These are phyloP conservation scores for Phytophthora fragariaefolia DNA, from an alignment of 352 stramenopile species.

Conservation along the genomic window DNA sequence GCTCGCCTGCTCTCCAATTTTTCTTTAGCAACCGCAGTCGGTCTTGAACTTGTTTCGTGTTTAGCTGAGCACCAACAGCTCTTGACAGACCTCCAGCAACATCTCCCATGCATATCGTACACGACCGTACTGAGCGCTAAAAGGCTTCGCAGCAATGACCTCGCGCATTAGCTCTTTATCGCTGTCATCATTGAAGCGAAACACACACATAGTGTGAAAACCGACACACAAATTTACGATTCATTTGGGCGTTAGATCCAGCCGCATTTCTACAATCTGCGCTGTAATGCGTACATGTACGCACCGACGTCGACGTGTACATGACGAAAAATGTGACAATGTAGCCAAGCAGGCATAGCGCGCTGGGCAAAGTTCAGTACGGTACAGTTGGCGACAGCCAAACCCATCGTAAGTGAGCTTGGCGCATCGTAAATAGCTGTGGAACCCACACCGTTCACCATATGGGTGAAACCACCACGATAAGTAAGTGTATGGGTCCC, in stretches of 20 bases:
- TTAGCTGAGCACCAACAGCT: neutral
- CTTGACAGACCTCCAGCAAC: neutral
- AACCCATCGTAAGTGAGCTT: constrained; percentile 15
- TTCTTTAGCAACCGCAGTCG: constrained; percentile 1
- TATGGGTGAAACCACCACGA: neutral
- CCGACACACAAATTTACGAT: neutral
- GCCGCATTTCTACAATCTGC: too few relatives aligned
- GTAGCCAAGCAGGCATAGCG: constrained; percentile 75
- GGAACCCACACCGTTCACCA: neutral
- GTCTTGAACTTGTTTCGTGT: constrained; percentile 6
- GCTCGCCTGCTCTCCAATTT: constrained; percentile 4
- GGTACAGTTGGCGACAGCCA: neutral
- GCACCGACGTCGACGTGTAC: constrained; percentile 89
- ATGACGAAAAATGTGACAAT: constrained; percentile 87
- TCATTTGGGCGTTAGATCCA: neutral
- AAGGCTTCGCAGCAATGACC: neutral
- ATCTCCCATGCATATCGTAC: neutral
- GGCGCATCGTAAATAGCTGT: constrained; percentile 1
- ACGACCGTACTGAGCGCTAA: neutral
- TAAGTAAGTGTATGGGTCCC: neutral
- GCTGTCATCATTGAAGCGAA: too few relatives aligned
- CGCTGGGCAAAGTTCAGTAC: constrained; percentile 63
- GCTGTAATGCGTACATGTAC: constrained; percentile 48
- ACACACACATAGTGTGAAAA: neutral
- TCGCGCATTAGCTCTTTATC: neutral